Conservation (phyloP, 345 rosid genomes). For the Murraya paniculata region DNA sequence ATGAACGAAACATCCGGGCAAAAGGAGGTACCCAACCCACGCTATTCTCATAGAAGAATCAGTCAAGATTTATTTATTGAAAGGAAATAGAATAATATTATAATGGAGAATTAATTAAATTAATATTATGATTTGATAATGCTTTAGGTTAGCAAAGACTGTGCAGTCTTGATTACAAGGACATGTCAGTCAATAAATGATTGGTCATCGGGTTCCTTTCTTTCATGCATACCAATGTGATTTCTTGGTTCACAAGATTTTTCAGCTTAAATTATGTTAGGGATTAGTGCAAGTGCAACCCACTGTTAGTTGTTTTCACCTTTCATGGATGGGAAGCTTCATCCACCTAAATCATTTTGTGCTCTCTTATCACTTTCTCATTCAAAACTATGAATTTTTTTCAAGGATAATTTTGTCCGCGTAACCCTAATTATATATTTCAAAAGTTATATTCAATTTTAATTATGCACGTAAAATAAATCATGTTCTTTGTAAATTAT, state of each 20-base stretch:
- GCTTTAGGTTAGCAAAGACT: neutral
- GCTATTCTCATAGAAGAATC: constrained; percentile 31
- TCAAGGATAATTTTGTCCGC: no score
- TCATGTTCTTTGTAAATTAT: no score
- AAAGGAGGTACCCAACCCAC: constrained; percentile 23
- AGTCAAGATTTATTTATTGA: constrained; percentile 24
- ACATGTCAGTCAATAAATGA: constrained; percentile 21
- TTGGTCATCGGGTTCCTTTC: constrained; percentile 18
- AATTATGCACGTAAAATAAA: no score
- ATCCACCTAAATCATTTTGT: neutral
- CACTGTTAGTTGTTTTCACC: neutral
- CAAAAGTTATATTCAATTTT: no score
- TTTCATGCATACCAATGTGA: constrained; percentile 25
- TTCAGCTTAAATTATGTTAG: neutral
- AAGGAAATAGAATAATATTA: neutral
- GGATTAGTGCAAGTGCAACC: neutral
- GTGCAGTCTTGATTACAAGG: neutral
- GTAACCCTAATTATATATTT: no score
- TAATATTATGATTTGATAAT: neutral
- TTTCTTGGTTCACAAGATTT: constrained; percentile 28
- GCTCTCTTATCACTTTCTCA: neutral
- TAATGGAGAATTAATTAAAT: neutral
- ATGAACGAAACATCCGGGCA: constrained; percentile 33
- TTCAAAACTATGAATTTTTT: neutral
- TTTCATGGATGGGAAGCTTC: neutral